Evolutionary conservation across 2,329 filamentous ascomycete species (phyloP), one percentile per base, ranked within the genome.

Genomic region (Nothomitra cinnamomea): DNA sequence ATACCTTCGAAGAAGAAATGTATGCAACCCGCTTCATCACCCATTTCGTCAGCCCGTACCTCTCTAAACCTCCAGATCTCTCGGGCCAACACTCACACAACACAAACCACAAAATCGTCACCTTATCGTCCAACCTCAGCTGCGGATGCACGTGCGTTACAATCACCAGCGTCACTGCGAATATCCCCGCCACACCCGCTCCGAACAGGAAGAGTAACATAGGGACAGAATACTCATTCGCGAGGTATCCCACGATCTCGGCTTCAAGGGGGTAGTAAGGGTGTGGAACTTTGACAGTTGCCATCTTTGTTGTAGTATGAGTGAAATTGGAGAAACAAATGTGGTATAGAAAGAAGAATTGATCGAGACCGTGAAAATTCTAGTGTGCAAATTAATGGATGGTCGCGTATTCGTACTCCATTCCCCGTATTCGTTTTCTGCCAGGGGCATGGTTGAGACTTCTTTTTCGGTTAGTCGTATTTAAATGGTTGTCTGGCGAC

Each of bases 51-150:
- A 35, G 38, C 49, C n/a, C 40, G n/a, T 5, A 10, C 13, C 3
- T 19, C 38, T 41, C 52, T 49, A 53, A 13, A 35, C n/a, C 17
- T n/a, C 4, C 17, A 40, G 17, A 13, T 25, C 12, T 2, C 36
- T 25, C 21, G 19, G n/a, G 22, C 48, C 10, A 38, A 36, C 59
- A 75, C 64, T 69, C 76, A 74, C 83, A 85, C 13, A 90, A 71
- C 21, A 82, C 74, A 65, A 89, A 89, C 86, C 86, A 90, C 67
- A 87, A 67, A 21, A 83, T 76, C 3, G 76, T 76, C 12, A 74
- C 59, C 47, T 79, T 71, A 58, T 87, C 83, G 24, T 64, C 64
- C 6, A 60, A 65, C 35, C 70, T 68, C 52, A 87, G 62, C 8
- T 65, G 69, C 1, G 79, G 77, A 17, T 77, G 71, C 41, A 72